Evolutionary conservation across 441 rosid species (phyloP), one percentile per base, ranked within the genome.

Genomic region (Adansonia rubrostipa): DNA sequence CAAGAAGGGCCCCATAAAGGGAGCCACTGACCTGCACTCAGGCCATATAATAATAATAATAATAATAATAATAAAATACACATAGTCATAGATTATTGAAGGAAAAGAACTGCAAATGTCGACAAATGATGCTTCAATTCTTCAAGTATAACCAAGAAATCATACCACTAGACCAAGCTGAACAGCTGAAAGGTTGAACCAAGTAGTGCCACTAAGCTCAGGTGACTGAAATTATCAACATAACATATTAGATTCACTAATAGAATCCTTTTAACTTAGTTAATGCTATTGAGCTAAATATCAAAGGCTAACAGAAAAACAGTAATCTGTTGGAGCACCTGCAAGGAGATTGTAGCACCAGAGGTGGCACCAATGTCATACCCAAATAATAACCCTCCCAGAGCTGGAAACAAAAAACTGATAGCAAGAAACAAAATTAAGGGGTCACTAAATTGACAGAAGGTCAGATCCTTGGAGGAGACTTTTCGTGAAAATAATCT

Each of bases 351-450:
- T 33, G 97, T 74, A 76, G 98, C 98, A 71, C 99, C 98, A 15
- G 97, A 94, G 54, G 97, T 96, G 62, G 99, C 99, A 68, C 98
- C 99, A 80, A 96, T 96, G 85, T 96, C 99, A 83, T 96, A 94
- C 24, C 99, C 99, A 74, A 96, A 94, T 75, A 94, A 89, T 71
- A 96, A 80, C 58, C 97, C 99, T 78, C 97, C 98, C 79, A 94
- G 81, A 53, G 98, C 98, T 45, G 99, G 99, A 83, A 94, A 96
- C 78, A 94, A 42, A 87, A 96, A 94, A 88, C 99, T 96, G 83
- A 80, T 76, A 48, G 44, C 75, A 80, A 71, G 50, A 56, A 10
- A 60, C 20, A 24, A 81, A 73, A 67, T 33, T 28, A 36, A 36
- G 78, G 78, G 3, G 50, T 64, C 53, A 24, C n/a, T 20, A 72